These are phyloP conservation scores for Sabuloglossum arenarium DNA, from an alignment of 495 filamentous ascomycete species.

Conservation along the genomic window DNA sequence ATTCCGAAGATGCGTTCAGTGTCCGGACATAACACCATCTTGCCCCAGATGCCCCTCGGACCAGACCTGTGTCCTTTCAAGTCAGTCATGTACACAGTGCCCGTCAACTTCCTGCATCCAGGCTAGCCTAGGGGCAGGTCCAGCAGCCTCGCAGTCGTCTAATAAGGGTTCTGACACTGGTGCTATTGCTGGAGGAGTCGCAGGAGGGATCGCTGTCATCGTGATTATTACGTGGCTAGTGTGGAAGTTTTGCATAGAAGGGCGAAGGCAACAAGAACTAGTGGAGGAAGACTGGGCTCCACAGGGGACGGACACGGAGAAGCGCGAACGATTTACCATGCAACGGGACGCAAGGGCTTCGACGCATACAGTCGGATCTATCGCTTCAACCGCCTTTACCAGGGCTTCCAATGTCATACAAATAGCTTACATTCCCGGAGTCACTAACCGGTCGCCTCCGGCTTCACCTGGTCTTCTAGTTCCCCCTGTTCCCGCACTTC, in stretches of 20 bases:
- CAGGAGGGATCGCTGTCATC: slow-evolving; percentile 52
- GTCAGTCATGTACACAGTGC: slow-evolving; percentile 33
- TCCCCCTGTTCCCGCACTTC: slow-evolving; percentile 82
- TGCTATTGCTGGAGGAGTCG: slow-evolving; percentile 67
- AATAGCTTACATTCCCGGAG: slow-evolving; percentile 95
- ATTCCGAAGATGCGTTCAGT: slow-evolving; percentile 28
- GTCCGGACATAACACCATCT: slow-evolving; percentile 20
- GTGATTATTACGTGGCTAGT: slow-evolving; percentile 54
- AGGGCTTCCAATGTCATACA: slow-evolving; percentile 97
- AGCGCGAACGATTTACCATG: slow-evolving; percentile 32
- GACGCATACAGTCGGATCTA: slow-evolving; percentile 73
- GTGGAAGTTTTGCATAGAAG: slow-evolving; percentile 75
- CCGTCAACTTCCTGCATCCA: slow-evolving; percentile 37
- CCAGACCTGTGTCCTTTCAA: slow-evolving; percentile 34
- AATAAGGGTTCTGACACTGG: slow-evolving; percentile 40
- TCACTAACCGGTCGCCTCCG: slow-evolving; percentile 77
- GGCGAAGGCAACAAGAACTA: slow-evolving; percentile 39
- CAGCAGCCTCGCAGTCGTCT: slow-evolving; percentile 10
- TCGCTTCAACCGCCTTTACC: slow-evolving; percentile 87
- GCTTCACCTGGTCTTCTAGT: slow-evolving; percentile 66
- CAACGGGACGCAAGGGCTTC: slow-evolving; percentile 47
- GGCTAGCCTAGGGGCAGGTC: slow-evolving; percentile 9
- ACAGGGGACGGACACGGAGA: slow-evolving; percentile 9
- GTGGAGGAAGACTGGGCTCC: slow-evolving; percentile 19
- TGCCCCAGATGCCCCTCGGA: slow-evolving; percentile 28